Base-by-base conservation (phyloP, 768 basidiomycete species). In the Galerina sulciceps region DNA sequence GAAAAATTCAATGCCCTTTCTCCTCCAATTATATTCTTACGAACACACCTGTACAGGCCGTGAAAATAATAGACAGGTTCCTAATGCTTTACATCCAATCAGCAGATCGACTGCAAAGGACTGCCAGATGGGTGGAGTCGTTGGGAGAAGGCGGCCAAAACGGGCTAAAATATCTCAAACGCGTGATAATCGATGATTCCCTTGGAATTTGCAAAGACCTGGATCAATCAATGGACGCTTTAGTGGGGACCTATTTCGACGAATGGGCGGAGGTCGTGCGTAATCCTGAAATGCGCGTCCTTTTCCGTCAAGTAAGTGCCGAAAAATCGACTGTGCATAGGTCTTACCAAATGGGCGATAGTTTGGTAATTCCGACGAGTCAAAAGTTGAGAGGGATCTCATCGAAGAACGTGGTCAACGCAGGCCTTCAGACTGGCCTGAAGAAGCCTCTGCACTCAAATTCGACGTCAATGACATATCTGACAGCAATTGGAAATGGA, bases 141-240 rank as follows among this genome's bases (percentile, higher is more conserved):
- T 83, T 89, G 14, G 59, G 59, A 71, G 88, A 88, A 40, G 86
- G 86, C 10, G 88, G 87, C 0, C 79, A 52, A 47, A 60, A 54
- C 31, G 58, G 62, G 8, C 18, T 89, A 49, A 84, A 88, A 79
- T 85, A 87, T 74, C 79, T 92, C 13, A 78, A 79, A 40, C 80
- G 80, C 48, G 84, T 91, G 18, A 76, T 91, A 38, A 64, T 92
- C 40, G 82, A 90, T 17, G 90, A 91, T 63, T 81, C 85, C 57
- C 80, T 92, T 0, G 88, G 89, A 1, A 89, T 92, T 57, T 90
- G 89, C 64, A 78, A 72, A 17, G 84, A 90, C 41, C 77, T 92
- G 9, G 90, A 91, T 52, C 75, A 73, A 17, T 76, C 85, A 35
- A 91, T 91, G 89, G 77, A 84, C 18, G 72, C 75, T n/a, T 76